These are phyloP conservation scores for Neoboletus subvelutipes DNA, from an alignment of 768 basidiomycete genomes.

Conservation along the genomic window DNA sequence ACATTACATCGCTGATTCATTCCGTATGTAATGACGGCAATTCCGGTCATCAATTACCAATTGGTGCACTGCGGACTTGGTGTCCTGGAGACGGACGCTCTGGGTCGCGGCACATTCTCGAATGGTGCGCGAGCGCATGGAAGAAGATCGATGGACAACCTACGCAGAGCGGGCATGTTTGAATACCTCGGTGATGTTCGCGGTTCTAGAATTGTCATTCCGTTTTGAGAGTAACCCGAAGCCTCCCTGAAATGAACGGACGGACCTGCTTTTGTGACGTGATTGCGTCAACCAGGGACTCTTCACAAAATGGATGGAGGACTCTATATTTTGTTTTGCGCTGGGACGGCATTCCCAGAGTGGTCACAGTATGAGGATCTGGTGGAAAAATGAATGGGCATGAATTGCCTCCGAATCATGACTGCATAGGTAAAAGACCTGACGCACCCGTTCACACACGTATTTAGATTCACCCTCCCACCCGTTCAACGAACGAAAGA, in stretches of 20 bases:
- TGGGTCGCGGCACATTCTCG: neutral
- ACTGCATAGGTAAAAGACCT: neutral
- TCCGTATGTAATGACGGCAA: neutral
- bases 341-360: too few species aligned
- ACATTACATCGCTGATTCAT: neutral
- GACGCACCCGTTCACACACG: neutral
- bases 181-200: neutral
- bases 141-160: neutral
- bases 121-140: neutral
- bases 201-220: neutral
- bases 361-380: neutral
- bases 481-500: neutral
- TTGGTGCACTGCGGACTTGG: neutral
- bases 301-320: too few species aligned
- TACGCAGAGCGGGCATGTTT: neutral
- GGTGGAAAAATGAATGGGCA: too few species aligned
- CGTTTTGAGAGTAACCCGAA: too few species aligned
- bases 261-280: neutral
- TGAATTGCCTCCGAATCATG: neutral
- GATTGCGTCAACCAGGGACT: neutral
- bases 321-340: neutral
- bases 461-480: neutral
- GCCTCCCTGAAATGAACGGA: neutral
- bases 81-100: neutral
- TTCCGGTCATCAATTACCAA: neutral